Evolutionary conservation across 768 basidiomycete species (phyloP), one percentile per base, ranked within the genome.

Genomic region (Mycena indigotica): DNA sequence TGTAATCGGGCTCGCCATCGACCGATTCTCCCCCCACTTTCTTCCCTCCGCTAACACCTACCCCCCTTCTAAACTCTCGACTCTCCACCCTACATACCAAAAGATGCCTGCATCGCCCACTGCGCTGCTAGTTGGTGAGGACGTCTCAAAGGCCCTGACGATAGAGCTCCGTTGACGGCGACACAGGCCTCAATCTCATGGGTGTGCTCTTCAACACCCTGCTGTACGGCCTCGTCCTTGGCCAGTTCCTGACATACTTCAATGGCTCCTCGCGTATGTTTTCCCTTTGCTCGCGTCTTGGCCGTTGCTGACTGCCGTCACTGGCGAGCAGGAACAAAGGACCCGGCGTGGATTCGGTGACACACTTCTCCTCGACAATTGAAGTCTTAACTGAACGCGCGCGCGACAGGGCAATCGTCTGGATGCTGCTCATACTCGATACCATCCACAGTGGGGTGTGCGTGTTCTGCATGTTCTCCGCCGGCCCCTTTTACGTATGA

Each of bases 361-460:
- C n/a, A n/a, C n/a, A n/a, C n/a, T n/a, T n/a, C n/a, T n/a, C n/a
- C n/a, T n/a, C n/a, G n/a, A n/a, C n/a, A n/a, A n/a, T n/a, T n/a
- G n/a, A n/a, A n/a, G n/a, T n/a, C n/a, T n/a, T n/a, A n/a, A n/a
- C n/a, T n/a, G n/a, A n/a, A n/a, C n/a, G n/a, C n/a, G n/a, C n/a
- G n/a, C n/a, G n/a, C 4, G 24, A n/a, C 55, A 70, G 70, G 52
- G 32, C 17, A 23, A 60, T 67, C 50, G 67, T 71, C 16, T 24
- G 50, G 16, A 58, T 63, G 32, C 56, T 71, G 12, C 67, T 71
- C 50, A 2, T 62, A n/a, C 40, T 67, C 38, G 70, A 71, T 57
- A 65, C 60, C 12, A 56, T 69, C 21, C 70, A 71, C 53, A 71
- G 67, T 41, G 59, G 60, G 3, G 61, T 62, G 60, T 61, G 40